phyloP scores from a whole-genome alignment of 305 asterid species.

The Fraxinus xanthoxyloides region DNA sequence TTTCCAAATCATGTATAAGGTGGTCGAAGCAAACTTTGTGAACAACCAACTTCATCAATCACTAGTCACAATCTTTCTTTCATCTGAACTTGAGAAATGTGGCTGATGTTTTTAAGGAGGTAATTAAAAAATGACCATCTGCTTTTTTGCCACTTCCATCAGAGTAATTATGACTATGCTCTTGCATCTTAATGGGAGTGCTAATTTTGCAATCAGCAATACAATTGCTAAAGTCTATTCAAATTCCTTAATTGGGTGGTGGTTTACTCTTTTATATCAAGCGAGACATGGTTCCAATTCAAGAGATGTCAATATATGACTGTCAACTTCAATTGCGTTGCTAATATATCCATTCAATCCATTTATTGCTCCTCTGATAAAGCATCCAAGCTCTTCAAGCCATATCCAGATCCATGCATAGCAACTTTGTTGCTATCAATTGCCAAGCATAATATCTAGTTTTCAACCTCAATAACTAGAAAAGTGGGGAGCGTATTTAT shows the following conservation, averaged over 20 bases:
- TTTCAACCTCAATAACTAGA: neutral
- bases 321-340: slow-evolving; percentile 15
- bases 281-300: slow-evolving; percentile 11
- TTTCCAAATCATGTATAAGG: slow-evolving; percentile 8
- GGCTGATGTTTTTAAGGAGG: neutral
- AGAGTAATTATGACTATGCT: neutral
- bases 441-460: slow-evolving; percentile 8
- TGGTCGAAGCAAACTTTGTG: slow-evolving; percentile 6
- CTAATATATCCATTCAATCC: neutral
- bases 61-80: neutral
- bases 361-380: slow-evolving; percentile 1
- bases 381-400: slow-evolving; percentile 10
- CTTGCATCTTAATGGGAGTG: slow-evolving; percentile 5
- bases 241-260: slow-evolving; percentile 8
- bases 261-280: slow-evolving; percentile 6
- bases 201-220: neutral
- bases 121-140: neutral
- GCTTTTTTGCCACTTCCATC: slow-evolving; percentile 1
- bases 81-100: slow-evolving; percentile 14
- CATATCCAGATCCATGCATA: slow-evolving; percentile 14
- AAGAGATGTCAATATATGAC: neutral
- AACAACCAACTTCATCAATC: neutral
- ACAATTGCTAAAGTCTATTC: slow-evolving; percentile 10
- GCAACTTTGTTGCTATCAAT: slow-evolving; percentile 18
- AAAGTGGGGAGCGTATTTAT: neutral